Conservation (phyloP, 2,329 filamentous ascomycete genomes). For the Penicillium sp. region DNA sequence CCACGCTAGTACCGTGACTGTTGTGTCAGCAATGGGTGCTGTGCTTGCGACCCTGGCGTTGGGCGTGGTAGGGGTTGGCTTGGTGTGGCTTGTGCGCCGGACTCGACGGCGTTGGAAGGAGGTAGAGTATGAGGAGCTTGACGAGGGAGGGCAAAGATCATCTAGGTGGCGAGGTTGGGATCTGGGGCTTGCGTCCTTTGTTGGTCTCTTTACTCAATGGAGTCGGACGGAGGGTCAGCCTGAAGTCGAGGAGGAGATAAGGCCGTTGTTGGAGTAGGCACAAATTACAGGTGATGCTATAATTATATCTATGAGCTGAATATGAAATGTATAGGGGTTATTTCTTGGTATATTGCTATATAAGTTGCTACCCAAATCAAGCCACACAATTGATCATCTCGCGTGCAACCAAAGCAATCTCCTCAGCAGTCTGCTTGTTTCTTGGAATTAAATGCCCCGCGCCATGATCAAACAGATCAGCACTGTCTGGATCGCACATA, state of each 20-base stretch:
- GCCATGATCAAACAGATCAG: conserved; percentile 47
- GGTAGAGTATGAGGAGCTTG: conserved; percentile 9
- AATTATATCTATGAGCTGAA: background rate
- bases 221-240: background rate
- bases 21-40: conserved; percentile 37
- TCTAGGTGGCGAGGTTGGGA: background rate
- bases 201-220: background rate
- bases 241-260: conserved; percentile 23
- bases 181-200: background rate
- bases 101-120: conserved; percentile 15
- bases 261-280: conserved; percentile 28
- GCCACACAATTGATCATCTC: conserved; percentile 17
- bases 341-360: background rate
- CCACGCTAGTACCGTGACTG: conserved; percentile 42
- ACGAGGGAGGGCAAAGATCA: background rate
- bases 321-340: background rate
- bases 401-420: conserved; percentile 32
- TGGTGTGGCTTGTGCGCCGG: conserved; percentile 19
- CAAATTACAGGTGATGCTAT: background rate
- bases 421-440: conserved; percentile 33
- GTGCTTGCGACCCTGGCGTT: conserved; percentile 32
- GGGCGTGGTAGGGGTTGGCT: conserved; percentile 20
- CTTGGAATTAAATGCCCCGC: conserved; percentile 47
- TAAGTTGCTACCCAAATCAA: background rate
- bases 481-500: conserved; percentile 45